Evolutionary conservation across 1,284 basidiomycete genomes (phyloP), one percentile per base, ranked within the genome.

Genomic region (Tetrapyrgos nigripes): DNA sequence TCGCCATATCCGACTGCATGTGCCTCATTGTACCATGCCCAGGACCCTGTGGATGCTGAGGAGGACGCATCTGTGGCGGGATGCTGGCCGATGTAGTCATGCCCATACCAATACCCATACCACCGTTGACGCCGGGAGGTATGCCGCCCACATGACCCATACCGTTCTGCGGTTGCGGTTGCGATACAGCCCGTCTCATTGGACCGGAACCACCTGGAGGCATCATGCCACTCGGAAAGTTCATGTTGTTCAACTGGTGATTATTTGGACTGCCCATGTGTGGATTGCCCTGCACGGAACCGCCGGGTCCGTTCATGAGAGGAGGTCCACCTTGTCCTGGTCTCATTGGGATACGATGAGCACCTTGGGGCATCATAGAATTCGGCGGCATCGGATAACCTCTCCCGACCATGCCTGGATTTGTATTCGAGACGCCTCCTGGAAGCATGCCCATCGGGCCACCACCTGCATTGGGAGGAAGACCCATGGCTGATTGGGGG

Each of bases 141-240:
- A 83, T 79, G 46, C 70, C 72, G 37, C 68, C 66, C 29, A 78
- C 71, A 63, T 76, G 73, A 19, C 2, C 49, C 45, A 68, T 58
- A 14, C 49, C 58, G 29, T 45, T 45, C 35, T 65, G 70, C 46
- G 55, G 62, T 58, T 75, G 75, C 17, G 82, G 78, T 68, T 87
- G 85, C 23, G 85, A 83, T 63, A 75, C 70, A 21, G 81, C 79
- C 67, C 85, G 81, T 62, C 85, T 80, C 57, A 80, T 69, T 48
- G 60, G 66, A 57, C 70, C 73, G 55, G 71, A 73, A 58, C 64
- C 62, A 21, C 58, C 64, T 52, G 69, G 70, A 57, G 68, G 73
- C 64, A 83, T 76, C 67, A 76, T 72, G 64, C 68, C 70, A 28
- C 21, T 10, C n/a, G 57, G 23, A 49, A 58, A 58, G 14, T 33